phyloP scores from a whole-genome alignment of 768 basidiomycete species.

The Pleurotus salmoneostramineus region DNA sequence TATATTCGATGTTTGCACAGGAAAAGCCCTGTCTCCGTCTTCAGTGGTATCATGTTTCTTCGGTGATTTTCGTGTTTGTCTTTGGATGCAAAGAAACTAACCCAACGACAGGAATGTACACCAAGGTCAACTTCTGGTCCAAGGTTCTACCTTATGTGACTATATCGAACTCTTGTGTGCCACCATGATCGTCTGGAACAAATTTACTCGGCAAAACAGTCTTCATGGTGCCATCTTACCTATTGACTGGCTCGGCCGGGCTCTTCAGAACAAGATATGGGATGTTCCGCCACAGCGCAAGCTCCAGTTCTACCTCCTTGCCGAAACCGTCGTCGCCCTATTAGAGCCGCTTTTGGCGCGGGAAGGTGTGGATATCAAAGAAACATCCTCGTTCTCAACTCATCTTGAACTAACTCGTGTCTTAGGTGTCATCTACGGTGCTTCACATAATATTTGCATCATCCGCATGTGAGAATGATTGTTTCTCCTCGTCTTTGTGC shows the following conservation, averaged over 20 bases:
- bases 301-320: slow-evolving; percentile 9
- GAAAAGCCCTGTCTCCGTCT: slow-evolving; percentile 19
- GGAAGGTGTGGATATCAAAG: slow-evolving; percentile 12
- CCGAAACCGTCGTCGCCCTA: slow-evolving; percentile 17
- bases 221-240: slow-evolving; percentile 51
- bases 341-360: slow-evolving; percentile 25
- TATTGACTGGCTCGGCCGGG: slow-evolving; percentile 41
- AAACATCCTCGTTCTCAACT: slow-evolving; percentile 15
- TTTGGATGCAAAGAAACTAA: no score
- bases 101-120: slow-evolving; percentile 49
- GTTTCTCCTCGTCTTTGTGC: no score
- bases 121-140: slow-evolving; percentile 29
- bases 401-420: slow-evolving; percentile 8
- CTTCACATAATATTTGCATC: slow-evolving; percentile 32
- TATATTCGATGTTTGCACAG: slow-evolving; percentile 24
- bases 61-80: slow-evolving; percentile 29
- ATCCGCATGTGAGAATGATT: slow-evolving; percentile 44
- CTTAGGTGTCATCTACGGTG: not conserved
- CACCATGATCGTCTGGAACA: slow-evolving; percentile 31
- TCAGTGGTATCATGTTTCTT: slow-evolving; percentile 33
- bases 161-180: slow-evolving; percentile 45
- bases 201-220: slow-evolving; percentile 12
- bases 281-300: slow-evolving; percentile 7
- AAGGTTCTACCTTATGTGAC: slow-evolving; percentile 47
- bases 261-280: slow-evolving; percentile 14